Evolutionary conservation across 768 basidiomycete species (phyloP).

Genomic region (Suillus cothurnatus): DNA sequence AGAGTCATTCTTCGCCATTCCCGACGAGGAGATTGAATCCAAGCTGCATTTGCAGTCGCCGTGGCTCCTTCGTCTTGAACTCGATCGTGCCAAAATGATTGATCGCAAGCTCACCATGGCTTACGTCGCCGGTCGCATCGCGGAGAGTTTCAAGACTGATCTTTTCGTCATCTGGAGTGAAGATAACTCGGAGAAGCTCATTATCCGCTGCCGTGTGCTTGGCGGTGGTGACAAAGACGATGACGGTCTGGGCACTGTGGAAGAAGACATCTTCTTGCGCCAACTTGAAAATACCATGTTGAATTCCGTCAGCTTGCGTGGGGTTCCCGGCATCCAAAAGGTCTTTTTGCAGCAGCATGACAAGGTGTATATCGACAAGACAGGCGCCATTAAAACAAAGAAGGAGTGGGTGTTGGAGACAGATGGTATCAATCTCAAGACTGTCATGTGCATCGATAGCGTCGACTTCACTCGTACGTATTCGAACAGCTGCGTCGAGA

Average conservation of each 20-base stretch:
- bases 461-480: conserved; percentile 93
- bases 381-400: conserved; percentile 64
- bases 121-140: conserved; percentile 91
- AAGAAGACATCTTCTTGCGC: conserved; percentile 96
- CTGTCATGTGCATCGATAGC: conserved; percentile 93
- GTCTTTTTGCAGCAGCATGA: conserved; percentile 94
- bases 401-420: conserved; percentile 97
- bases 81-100: conserved; percentile 97
- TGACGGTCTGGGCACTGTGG: conserved; percentile 69
- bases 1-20: conserved; percentile 98
- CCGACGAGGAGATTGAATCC: conserved; percentile 92
- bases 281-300: conserved; percentile 97
- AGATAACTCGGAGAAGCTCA: conserved; percentile 96
- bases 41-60: conserved; percentile 93
- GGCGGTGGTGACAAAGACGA: conserved; percentile 86
- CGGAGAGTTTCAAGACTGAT: conserved; percentile 93
- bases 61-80: conserved; percentile 95
- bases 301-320: conserved; percentile 91
- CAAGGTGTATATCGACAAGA: conserved; percentile 61
- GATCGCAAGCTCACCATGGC: conserved; percentile 96
- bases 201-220: conserved; percentile 94
- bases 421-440: conserved; percentile 93
- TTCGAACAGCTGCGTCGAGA: conserved; percentile 96
- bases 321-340: conserved; percentile 86
- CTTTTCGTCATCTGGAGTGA: conserved; percentile 99